These are phyloP conservation scores for Chlorella sp. DNA, from an alignment of 139 green algal species.

Conservation along the genomic window DNA sequence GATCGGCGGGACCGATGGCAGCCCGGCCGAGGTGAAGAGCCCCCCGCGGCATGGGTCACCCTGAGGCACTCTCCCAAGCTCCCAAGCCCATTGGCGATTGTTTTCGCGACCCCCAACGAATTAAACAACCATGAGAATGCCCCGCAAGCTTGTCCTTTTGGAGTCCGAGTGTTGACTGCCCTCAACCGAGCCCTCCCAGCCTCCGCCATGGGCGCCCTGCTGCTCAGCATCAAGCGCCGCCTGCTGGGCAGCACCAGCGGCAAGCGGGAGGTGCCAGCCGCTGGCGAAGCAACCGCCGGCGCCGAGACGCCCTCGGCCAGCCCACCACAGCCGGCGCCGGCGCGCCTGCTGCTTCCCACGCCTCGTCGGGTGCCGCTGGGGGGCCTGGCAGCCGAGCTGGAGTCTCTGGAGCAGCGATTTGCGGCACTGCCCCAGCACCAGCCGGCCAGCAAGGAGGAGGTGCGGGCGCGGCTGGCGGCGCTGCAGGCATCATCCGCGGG, in stretches of 20 bases:
- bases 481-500: not conserved
- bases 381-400: conserved; percentile 5
- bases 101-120: no score
- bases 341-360: not conserved
- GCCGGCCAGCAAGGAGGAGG: not conserved
- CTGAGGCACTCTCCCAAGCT: no score
- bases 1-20: not conserved
- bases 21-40: no score
- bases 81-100: no score
- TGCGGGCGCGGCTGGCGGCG: not conserved
- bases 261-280: not conserved
- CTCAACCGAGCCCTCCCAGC: not conserved
- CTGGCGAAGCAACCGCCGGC: no score
- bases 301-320: not conserved
- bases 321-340: not conserved
- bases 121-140: no score
- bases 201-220: not conserved
- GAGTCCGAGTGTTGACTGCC: not conserved
- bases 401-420: conserved; percentile 5
- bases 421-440: not conserved
- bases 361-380: conserved; percentile 5
- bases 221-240: conserved; percentile 14
- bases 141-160: no score
- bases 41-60: no score
- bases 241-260: conserved; percentile 3